Conservation (phyloP, 352 stramenopile species). For the Phytophthora macrochlamydospora region DNA sequence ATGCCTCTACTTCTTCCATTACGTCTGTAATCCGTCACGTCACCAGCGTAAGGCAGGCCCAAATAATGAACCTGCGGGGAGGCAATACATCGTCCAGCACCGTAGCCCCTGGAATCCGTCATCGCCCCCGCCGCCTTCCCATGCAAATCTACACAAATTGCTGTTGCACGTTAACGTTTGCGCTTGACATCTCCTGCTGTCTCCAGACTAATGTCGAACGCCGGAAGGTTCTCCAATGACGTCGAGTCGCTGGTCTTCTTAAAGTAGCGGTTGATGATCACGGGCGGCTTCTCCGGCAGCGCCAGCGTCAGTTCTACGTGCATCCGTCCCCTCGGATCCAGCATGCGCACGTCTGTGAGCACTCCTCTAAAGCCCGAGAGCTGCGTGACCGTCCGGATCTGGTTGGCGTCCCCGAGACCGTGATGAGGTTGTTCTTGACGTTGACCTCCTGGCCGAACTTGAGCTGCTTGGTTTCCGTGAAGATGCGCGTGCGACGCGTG, state of each 20-base stretch:
- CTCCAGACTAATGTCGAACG: slow-evolving; percentile 87
- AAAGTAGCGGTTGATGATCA: slow-evolving; percentile 87
- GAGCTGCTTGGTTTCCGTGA: slow-evolving; percentile 89
- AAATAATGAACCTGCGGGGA: background rate
- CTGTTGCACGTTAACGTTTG: slow-evolving; percentile 61
- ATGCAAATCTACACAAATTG: slow-evolving; percentile 17
- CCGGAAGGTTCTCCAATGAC: slow-evolving; percentile 86
- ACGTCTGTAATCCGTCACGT: background rate
- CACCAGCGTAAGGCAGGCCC: background rate
- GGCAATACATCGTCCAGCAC: background rate
- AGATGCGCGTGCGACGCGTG: slow-evolving; percentile 88
- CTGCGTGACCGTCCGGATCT: slow-evolving; percentile 83
- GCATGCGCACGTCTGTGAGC: slow-evolving; percentile 71
- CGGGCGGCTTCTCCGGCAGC: slow-evolving; percentile 71
- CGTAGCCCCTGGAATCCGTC: background rate
- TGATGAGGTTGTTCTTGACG: slow-evolving; percentile 90
- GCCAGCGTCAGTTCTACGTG: slow-evolving; percentile 80
- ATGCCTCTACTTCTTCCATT: slow-evolving; percentile 31
- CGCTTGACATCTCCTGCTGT: slow-evolving; percentile 84
- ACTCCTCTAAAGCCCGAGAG: slow-evolving; percentile 80
- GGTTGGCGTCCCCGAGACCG: slow-evolving; percentile 73
- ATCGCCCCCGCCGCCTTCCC: background rate
- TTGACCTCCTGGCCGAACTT: slow-evolving; percentile 89
- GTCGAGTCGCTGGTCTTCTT: slow-evolving; percentile 89
- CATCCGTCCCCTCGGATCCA: slow-evolving; percentile 84